Evolutionary conservation across 148 eudicot genomes (phyloP).

Genomic region (Rheum nobile): DNA sequence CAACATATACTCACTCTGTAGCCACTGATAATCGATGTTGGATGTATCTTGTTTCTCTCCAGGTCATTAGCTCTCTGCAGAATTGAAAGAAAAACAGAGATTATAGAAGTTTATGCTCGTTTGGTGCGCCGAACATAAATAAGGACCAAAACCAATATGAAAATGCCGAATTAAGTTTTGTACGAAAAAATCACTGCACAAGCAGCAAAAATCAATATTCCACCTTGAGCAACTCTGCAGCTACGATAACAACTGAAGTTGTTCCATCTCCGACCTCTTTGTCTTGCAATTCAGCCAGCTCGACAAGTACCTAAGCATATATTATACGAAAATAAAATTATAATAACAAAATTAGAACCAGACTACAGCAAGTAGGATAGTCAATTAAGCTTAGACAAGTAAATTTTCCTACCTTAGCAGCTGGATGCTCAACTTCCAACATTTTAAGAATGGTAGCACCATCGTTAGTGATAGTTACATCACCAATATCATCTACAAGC

Average conservation of each 20-base stretch:
- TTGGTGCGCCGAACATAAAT: not conserved
- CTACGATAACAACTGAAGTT: slow-evolving; percentile 91
- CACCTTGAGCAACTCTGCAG: slow-evolving; percentile 98
- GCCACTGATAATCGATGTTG: slow-evolving; percentile 91
- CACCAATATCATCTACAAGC: slow-evolving; percentile 10
- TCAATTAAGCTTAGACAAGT: not conserved
- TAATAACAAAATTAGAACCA: no score
- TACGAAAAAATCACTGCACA: not conserved
- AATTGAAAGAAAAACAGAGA: not conserved
- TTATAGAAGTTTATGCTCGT: not conserved
- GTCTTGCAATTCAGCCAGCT: slow-evolving; percentile 97
- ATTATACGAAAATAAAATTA: no score
- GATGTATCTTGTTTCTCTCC: slow-evolving; percentile 90
- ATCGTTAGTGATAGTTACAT: slow-evolving; percentile 10
- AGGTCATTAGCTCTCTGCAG: slow-evolving; percentile 89
- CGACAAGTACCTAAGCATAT: slow-evolving; percentile 96
- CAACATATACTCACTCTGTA: slow-evolving; percentile 46
- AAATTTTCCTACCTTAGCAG: not conserved
- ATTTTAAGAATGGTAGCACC: slow-evolving; percentile 9
- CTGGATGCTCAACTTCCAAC: slow-evolving; percentile 12
- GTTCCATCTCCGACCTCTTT: slow-evolving; percentile 99
- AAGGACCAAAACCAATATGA: not conserved
- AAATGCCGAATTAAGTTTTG: not conserved
- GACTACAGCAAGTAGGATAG: no score
- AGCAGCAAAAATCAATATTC: not conserved